phyloP scores from a whole-genome alignment of 805 yeast species.

The Starmera pachycereana region DNA sequence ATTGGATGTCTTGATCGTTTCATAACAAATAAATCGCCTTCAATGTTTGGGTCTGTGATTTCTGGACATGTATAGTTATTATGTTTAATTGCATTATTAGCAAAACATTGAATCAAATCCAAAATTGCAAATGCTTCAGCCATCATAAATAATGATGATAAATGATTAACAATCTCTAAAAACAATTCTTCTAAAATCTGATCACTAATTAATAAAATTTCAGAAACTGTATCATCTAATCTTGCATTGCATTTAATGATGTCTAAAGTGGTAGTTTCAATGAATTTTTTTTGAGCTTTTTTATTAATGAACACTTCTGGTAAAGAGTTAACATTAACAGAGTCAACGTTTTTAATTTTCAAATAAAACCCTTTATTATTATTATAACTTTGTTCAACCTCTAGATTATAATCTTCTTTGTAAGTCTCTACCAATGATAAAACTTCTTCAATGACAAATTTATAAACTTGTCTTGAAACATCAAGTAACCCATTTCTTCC shows the following conservation, averaged over 20 bases:
- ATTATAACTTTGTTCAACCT: conserved; percentile 25
- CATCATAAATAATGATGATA: conserved; percentile 29
- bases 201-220: conserved; percentile 33
- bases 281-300: conserved; percentile 17
- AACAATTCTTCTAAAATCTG: conserved; percentile 24
- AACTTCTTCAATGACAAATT: conserved; percentile 27
- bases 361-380: conserved; percentile 28
- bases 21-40: conserved; percentile 16
- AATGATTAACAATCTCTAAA: conserved; percentile 14
- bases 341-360: conserved; percentile 16
- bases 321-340: conserved; percentile 8
- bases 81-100: conserved; percentile 15
- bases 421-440: conserved; percentile 17
- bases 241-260: conserved; percentile 31
- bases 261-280: conserved; percentile 31
- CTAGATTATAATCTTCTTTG: conserved; percentile 14
- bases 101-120: conserved; percentile 29
- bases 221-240: conserved; percentile 28
- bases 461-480: conserved; percentile 32
- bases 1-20: conserved; percentile 33
- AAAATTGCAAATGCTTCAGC: conserved; percentile 33
- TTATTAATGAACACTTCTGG: conserved; percentile 27
- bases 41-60: conserved; percentile 15
- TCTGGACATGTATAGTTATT: conserved; percentile 25
- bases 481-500: conserved; percentile 36